These are phyloP conservation scores for Candida nanaspora DNA, from an alignment of 805 yeast species.

Conservation along the genomic window DNA sequence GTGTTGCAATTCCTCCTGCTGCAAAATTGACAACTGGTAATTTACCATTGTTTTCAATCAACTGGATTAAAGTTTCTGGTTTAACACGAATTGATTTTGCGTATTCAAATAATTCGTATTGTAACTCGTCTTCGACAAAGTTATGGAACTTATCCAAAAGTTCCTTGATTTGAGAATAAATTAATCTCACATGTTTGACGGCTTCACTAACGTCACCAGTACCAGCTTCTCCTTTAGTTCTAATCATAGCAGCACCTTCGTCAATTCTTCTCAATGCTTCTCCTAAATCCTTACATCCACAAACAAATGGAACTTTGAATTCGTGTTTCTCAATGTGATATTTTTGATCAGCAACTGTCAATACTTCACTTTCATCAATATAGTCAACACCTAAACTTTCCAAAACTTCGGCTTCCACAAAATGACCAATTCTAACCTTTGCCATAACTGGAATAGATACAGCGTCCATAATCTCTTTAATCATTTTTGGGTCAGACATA, in stretches of 20 bases:
- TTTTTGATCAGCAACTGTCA: constrained; percentile 72
- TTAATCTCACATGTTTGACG: constrained; percentile 61
- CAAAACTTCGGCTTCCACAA: constrained; percentile 73
- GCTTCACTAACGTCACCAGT: constrained; percentile 85
- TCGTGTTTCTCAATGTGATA: constrained; percentile 54
- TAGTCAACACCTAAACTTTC: constrained; percentile 69
- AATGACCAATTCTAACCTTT: constrained; percentile 76
- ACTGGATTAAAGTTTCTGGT: constrained; percentile 39
- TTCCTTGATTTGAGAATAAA: constrained; percentile 47
- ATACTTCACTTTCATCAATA: constrained; percentile 79
- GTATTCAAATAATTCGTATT: constrained; percentile 38
- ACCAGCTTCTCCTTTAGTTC: constrained; percentile 87
- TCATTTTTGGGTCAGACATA: constrained; percentile 81
- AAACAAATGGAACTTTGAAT: constrained; percentile 71
- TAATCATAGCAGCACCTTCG: constrained; percentile 84
- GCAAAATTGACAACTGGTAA: constrained; percentile 82
- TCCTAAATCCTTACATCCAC: constrained; percentile 78
- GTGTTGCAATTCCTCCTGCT: constrained; percentile 86
- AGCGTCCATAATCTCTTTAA: constrained; percentile 62
- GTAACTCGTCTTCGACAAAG: too few relatives aligned
- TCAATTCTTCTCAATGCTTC: constrained; percentile 72
- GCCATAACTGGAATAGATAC: constrained; percentile 80
- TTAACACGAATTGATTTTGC: constrained; percentile 60
- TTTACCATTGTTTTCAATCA: constrained; percentile 46
- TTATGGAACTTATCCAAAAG: constrained; percentile 22